These are phyloP conservation scores for Aspergillus intermedius DNA, from an alignment of 2,329 filamentous ascomycete species.

Conservation along the genomic window DNA sequence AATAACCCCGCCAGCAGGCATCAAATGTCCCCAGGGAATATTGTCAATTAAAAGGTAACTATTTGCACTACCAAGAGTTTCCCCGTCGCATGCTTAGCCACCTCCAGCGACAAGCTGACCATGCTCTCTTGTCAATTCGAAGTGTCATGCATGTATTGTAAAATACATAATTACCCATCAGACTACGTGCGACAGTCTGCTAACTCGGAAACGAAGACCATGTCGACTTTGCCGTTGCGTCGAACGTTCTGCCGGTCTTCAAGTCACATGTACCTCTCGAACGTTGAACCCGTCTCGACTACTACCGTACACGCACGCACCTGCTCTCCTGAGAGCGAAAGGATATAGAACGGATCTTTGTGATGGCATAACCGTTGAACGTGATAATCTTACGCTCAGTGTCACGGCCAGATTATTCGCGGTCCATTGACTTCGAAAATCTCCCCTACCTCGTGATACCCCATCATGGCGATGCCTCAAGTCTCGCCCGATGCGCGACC, in stretches of 20 bases:
- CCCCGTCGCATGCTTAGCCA: too few relatives aligned
- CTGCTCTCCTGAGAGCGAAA: neutral
- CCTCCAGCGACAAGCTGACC: too few relatives aligned
- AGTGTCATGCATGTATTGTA: too few relatives aligned
- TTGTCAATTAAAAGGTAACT: too few relatives aligned
- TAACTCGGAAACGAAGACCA: constrained; percentile 4
- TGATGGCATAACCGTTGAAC: too few relatives aligned
- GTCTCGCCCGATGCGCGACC: constrained; percentile 11
- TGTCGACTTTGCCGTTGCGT: constrained; percentile 15
- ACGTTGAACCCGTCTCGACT: constrained; percentile 1
- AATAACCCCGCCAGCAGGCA: too few relatives aligned
- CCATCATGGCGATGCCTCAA: constrained; percentile 16
- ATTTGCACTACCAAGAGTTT: too few relatives aligned
- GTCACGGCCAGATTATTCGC: neutral
- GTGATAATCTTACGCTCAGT: too few relatives aligned
- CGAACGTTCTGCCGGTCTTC: constrained; percentile 9
- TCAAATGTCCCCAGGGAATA: too few relatives aligned
- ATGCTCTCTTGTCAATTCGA: too few relatives aligned
- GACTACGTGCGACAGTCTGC: neutral
- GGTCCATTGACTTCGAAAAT: neutral
- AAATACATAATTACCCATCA: neutral
- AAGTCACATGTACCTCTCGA: constrained; percentile 8
- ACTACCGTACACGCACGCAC: neutral
- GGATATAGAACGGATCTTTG: neutral
- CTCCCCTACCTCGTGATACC: too few relatives aligned